phyloP scores from a whole-genome alignment of 73 alveolate species.

The Tetrahymena thermophila region DNA sequence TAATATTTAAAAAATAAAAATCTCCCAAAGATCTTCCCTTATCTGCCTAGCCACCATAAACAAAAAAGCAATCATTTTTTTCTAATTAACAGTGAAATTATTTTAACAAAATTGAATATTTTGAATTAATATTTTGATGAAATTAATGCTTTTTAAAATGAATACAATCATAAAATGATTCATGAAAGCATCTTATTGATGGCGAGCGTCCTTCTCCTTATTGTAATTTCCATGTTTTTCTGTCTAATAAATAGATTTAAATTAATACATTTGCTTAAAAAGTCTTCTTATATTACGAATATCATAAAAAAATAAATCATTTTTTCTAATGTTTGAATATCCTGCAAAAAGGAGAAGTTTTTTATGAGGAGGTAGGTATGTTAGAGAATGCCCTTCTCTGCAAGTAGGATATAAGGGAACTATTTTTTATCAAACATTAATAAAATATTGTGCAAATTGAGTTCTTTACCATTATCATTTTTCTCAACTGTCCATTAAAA shows the following conservation, averaged over 20 bases:
- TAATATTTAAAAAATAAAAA: slow-evolving; percentile 18
- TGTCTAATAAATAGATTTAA: background rate
- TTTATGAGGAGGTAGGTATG: background rate
- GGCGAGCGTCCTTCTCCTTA: background rate
- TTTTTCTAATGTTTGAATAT: background rate
- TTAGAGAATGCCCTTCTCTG: background rate
- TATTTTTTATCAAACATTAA: no score
- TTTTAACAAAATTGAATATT: no score
- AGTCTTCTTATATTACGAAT: background rate
- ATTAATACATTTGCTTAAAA: background rate
- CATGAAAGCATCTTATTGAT: background rate
- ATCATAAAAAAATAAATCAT: background rate
- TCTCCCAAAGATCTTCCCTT: slow-evolving; percentile 43
- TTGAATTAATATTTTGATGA: no score
- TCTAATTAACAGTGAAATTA: background rate
- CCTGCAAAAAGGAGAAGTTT: background rate
- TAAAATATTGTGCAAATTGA: background rate
- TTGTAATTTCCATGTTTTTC: background rate
- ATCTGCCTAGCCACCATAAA: slow-evolving; percentile 44
- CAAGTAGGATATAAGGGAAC: background rate
- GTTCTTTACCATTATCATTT: background rate
- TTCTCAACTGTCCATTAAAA: background rate
- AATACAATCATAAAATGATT: background rate
- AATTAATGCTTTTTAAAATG: background rate
- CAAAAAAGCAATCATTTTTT: background rate